phyloP scores from a whole-genome alignment of 768 basidiomycete genomes.

The Naematelia aurantialba region DNA sequence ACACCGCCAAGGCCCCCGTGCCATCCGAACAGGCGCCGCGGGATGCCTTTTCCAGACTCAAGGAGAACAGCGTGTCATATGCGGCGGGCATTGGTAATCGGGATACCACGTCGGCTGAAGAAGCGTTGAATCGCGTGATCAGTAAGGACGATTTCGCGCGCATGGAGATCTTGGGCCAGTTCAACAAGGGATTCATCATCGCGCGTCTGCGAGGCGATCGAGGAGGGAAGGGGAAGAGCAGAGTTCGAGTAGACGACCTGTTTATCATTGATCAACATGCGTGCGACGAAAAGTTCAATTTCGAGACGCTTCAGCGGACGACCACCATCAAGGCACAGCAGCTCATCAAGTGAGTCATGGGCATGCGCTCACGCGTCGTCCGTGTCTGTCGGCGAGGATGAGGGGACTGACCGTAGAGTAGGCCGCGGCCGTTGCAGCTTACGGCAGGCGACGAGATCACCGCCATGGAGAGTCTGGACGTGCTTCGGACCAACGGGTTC shows the following conservation, averaged over 20 bases:
- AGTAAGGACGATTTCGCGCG: conserved; percentile 74
- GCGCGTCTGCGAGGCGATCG: conserved; percentile 57
- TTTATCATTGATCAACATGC: conserved; percentile 98
- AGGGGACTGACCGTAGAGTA: conserved; percentile 47
- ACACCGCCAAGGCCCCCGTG: conserved; percentile 4
- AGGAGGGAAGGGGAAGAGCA: conserved; percentile 12
- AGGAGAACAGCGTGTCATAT: conserved; percentile 18
- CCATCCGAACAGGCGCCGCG: conserved; percentile 5
- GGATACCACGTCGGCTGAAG: conserved; percentile 59
- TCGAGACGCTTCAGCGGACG: conserved; percentile 86
- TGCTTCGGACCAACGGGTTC: conserved; percentile 82
- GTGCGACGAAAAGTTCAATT: conserved; percentile 97
- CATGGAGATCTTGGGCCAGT: conserved; percentile 89
- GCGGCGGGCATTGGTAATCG: conserved; percentile 44
- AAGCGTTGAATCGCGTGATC: conserved; percentile 76
- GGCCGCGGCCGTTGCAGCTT: conserved; percentile 72
- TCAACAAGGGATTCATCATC: conserved; percentile 93
- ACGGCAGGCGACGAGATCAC: conserved; percentile 86
- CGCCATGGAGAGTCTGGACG: conserved; percentile 78
- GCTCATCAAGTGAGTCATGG: conserved; percentile 64
- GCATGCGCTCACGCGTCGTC: neutral
- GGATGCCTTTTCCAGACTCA: conserved; percentile 30
- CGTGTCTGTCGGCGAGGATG: neutral
- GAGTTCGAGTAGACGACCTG: conserved; percentile 75
- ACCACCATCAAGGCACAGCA: conserved; percentile 83